These are phyloP conservation scores for Boletus tomentosulus DNA, from an alignment of 768 basidiomycete genomes.

Conservation along the genomic window DNA sequence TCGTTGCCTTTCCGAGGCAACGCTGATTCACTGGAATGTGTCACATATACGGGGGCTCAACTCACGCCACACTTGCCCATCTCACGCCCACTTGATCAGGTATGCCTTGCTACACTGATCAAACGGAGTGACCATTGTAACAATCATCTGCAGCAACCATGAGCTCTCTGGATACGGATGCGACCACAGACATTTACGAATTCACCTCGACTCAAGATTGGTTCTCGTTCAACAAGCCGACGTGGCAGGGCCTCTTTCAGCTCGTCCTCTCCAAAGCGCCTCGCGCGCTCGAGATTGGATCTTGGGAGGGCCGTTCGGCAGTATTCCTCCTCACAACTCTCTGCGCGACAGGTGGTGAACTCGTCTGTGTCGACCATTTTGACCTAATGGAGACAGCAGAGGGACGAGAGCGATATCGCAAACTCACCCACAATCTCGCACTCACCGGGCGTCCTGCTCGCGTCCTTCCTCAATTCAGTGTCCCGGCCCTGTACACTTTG, in stretches of 20 bases:
- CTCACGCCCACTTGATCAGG: background rate
- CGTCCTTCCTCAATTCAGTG: slow-evolving; percentile 48
- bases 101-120: background rate
- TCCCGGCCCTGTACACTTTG: slow-evolving; percentile 46
- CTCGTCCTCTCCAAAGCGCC: slow-evolving; percentile 37
- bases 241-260: slow-evolving; percentile 42
- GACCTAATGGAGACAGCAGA: slow-evolving; percentile 48
- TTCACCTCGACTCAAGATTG: slow-evolving; percentile 56
- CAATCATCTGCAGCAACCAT: slow-evolving; percentile 10
- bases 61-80: background rate
- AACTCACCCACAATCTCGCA: slow-evolving; percentile 44
- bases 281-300: slow-evolving; percentile 53
- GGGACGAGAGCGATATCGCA: slow-evolving; percentile 42
- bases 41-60: slow-evolving; percentile 18
- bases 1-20: slow-evolving; percentile 1
- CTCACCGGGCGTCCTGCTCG: slow-evolving; percentile 43
- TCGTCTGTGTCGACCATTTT: slow-evolving; percentile 58
- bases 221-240: slow-evolving; percentile 44
- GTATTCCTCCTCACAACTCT: slow-evolving; percentile 50
- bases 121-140: background rate
- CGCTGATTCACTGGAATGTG: background rate
- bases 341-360: slow-evolving; percentile 39
- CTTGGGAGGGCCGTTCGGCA: slow-evolving; percentile 63
- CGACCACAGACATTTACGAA: slow-evolving; percentile 21
- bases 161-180: slow-evolving; percentile 3